Evolutionary conservation across 1,139 yeast species (phyloP).

Genomic region (Hansenula sp.): DNA sequence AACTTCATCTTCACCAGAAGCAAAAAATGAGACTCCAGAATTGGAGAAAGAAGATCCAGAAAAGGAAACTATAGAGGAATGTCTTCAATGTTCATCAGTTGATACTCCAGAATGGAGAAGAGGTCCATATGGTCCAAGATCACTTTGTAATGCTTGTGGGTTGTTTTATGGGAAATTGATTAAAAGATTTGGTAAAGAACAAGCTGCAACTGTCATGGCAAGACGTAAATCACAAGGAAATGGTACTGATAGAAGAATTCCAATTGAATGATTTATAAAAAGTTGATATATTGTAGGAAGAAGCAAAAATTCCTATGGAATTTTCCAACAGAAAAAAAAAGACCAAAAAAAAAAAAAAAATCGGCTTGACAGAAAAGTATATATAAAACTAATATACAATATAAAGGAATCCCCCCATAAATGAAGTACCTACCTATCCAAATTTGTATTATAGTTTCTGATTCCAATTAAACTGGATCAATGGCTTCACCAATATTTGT

Average conservation of each 20-base stretch:
- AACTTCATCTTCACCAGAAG: neutral
- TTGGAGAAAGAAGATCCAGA: no score
- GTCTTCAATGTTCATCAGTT: conserved; percentile 58
- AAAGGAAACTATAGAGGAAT: conserved; percentile 10
- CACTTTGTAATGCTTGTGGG: conserved; percentile 79
- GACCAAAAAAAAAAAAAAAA: no score
- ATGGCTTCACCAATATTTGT: conserved; percentile 17
- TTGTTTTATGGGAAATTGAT: conserved; percentile 65
- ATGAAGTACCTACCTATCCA: no score
- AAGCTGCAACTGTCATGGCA: conserved; percentile 5
- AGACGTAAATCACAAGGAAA: conserved; percentile 1
- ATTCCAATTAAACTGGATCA: neutral
- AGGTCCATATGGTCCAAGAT: conserved; percentile 69
- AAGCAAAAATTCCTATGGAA: neutral
- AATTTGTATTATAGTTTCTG: no score
- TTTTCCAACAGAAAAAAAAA: no score
- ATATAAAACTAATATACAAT: no score
- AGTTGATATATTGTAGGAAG: neutral
- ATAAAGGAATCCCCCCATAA: no score
- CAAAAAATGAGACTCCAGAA: neutral
- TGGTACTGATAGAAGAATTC: conserved; percentile 11
- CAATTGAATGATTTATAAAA: neutral
- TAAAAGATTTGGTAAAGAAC: conserved; percentile 45
- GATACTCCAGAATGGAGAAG: conserved; percentile 81
- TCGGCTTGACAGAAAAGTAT: no score